Evolutionary conservation across 75 land plant species (phyloP).

Genomic region (Pinus tabuliformis): DNA sequence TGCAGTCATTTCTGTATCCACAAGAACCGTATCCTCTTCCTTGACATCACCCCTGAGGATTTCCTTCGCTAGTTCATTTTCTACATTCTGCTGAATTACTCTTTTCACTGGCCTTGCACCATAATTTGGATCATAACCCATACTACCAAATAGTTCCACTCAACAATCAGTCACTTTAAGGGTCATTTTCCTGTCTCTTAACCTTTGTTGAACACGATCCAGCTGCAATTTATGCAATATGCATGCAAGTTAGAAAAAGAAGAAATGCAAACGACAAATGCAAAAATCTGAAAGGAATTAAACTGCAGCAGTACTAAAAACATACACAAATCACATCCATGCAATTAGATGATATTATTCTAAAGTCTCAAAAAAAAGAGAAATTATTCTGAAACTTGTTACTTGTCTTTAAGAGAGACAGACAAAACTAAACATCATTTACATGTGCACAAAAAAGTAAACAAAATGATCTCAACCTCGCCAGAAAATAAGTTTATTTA

Average conservation of each 20-base stretch:
- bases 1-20: constrained; percentile 63
- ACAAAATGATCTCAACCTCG: not conserved
- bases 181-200: constrained; percentile 55
- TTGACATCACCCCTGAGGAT: constrained; percentile 51
- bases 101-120: constrained; percentile 76
- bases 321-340: not conserved
- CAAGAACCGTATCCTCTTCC: constrained; percentile 52
- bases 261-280: not conserved
- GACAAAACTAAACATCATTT: not conserved
- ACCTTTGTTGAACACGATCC: constrained; percentile 52
- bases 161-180: constrained; percentile 52
- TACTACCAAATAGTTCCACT: constrained; percentile 44
- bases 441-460: not conserved
- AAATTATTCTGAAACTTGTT: not conserved
- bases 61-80: constrained; percentile 61
- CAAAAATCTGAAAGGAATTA: not conserved
- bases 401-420: not conserved
- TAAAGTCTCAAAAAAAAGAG: not conserved
- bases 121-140: constrained; percentile 73
- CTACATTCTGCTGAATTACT: constrained; percentile 63
- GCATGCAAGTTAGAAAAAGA: not conserved
- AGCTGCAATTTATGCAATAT: constrained; percentile 25
- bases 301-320: not conserved
- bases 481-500: not conserved
- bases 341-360: not conserved